A percentile compares a stretch with the other conserved stretches of the same genome.
Evolutionary conservation across 345 rosid species (phyloP).

Genomic region (Microcos paniculata): DNA sequence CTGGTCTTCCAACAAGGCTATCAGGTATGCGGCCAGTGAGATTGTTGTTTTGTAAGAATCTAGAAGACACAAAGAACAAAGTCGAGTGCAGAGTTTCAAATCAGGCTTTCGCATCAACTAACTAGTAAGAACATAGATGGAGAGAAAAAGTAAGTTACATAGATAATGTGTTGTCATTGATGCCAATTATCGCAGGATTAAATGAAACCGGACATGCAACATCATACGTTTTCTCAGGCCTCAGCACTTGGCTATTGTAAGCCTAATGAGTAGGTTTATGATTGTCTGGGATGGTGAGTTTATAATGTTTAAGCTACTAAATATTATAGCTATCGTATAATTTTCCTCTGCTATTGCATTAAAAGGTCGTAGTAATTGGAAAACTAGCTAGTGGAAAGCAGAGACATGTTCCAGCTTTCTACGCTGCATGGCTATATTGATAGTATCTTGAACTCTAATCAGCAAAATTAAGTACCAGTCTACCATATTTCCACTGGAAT

Average conservation of each 20-base stretch:
- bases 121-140: background rate
- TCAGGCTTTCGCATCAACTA: background rate
- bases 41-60: slow-evolving; percentile 87
- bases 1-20: slow-evolving; percentile 49
- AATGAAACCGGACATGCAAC: background rate
- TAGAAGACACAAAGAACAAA: slow-evolving; percentile 29
- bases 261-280: too few species aligned
- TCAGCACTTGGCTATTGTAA: background rate
- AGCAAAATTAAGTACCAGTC: background rate
- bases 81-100: slow-evolving; percentile 20
- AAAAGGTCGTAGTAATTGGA: background rate
- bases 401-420: too few species aligned
- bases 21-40: slow-evolving; percentile 68
- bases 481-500: background rate
- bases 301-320: too few species aligned
- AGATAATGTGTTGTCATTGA: background rate
- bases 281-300: background rate
- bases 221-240: background rate
- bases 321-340: background rate
- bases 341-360: background rate
- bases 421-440: too few species aligned
- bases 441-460: too few species aligned
- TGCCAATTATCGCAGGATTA: background rate
- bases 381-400: background rate
- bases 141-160: background rate